These are phyloP conservation scores for Gilbertella persicaria DNA, from an alignment of 371 early-diverging fungal species.

Conservation along the genomic window DNA sequence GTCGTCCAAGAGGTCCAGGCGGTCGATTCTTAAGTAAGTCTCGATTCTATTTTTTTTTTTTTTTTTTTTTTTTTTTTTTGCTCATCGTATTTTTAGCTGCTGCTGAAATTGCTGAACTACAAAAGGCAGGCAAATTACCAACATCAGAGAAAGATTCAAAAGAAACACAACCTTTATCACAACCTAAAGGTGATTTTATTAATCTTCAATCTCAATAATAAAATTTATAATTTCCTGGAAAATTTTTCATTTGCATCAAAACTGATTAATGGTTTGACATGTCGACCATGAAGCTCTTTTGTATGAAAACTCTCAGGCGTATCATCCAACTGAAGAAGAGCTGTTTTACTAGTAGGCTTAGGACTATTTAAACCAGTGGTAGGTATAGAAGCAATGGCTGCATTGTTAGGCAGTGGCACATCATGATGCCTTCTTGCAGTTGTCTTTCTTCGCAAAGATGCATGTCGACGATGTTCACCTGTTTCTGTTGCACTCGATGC, in stretches of 20 bases:
- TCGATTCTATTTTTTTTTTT: slow-evolving; percentile 74
- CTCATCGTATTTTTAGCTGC: slow-evolving; percentile 36
- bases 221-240: not conserved
- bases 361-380: not conserved
- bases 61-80: not conserved
- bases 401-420: slow-evolving; percentile 34
- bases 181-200: slow-evolving; percentile 2
- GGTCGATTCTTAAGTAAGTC: slow-evolving; percentile 78
- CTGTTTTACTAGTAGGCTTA: slow-evolving; percentile 5
- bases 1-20: slow-evolving; percentile 90
- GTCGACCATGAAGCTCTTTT: slow-evolving; percentile 35
- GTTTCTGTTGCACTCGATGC: slow-evolving; percentile 2
- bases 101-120: slow-evolving; percentile 63
- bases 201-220: slow-evolving; percentile 15
- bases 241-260: slow-evolving; percentile 25
- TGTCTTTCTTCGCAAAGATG: slow-evolving; percentile 40
- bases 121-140: slow-evolving; percentile 40
- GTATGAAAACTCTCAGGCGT: slow-evolving; percentile 47
- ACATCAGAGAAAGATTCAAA: slow-evolving; percentile 14
- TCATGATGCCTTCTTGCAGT: slow-evolving; percentile 26
- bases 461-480: slow-evolving; percentile 19
- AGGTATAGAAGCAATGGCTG: slow-evolving; percentile 16
- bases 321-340: slow-evolving; percentile 36
- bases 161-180: slow-evolving; percentile 15
- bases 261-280: slow-evolving; percentile 48